Evolutionary conservation across 352 stramenopile species (phyloP).

Genomic region (Phytopythium boreale): DNA sequence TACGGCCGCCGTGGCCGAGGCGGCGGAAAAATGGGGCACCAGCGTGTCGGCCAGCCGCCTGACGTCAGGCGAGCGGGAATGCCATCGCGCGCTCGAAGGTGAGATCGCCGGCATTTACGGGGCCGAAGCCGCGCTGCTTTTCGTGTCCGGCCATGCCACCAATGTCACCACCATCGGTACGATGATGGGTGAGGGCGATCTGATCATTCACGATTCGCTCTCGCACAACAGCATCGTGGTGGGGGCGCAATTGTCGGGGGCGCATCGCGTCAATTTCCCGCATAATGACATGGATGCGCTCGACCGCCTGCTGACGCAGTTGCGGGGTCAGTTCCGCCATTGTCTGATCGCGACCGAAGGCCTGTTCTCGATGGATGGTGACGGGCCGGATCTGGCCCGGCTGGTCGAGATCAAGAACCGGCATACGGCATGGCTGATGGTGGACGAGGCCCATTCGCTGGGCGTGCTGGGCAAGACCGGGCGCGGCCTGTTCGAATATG

Average conservation of each 20-base stretch:
- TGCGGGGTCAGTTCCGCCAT: constrained; percentile 30
- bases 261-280: constrained; percentile 16
- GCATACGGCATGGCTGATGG: constrained; percentile 34
- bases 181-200: constrained; percentile 7
- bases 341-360: constrained; percentile 41
- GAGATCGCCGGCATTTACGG: constrained; percentile 7
- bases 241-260: constrained; percentile 14
- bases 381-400: constrained; percentile 22
- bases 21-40: constrained; percentile 7
- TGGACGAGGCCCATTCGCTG: constrained; percentile 39
- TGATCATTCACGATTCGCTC: constrained; percentile 20
- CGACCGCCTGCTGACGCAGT: constrained; percentile 12
- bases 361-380: constrained; percentile 42
- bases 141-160: constrained; percentile 6
- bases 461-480: constrained; percentile 38
- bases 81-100: constrained; percentile 6
- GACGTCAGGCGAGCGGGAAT: constrained; percentile 7
- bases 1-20: constrained; percentile 6
- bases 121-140: constrained; percentile 6
- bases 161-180: constrained; percentile 7
- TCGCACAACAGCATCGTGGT: constrained; percentile 20
- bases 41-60: constrained; percentile 6
- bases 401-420: constrained; percentile 35
- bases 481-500: constrained; percentile 31
- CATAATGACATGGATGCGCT: constrained; percentile 20